Evolutionary conservation across 257 asterid species (phyloP).

Genomic region (Anisodus acutangulus): DNA sequence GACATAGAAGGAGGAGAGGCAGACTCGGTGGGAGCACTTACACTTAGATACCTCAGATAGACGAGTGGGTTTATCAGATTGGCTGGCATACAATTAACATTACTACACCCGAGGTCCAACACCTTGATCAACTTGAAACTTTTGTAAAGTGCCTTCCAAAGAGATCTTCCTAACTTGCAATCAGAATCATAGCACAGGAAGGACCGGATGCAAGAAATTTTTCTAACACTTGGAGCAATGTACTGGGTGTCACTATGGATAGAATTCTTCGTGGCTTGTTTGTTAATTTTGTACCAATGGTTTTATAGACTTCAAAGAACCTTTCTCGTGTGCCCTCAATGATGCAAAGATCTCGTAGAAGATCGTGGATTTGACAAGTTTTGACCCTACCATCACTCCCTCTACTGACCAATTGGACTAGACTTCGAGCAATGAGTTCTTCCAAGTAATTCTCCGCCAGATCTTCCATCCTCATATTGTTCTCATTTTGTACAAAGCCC

Average conservation of each 20-base stretch:
- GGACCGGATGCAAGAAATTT: slow-evolving; percentile 33
- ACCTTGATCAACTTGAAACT: slow-evolving; percentile 45
- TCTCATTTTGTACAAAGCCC: slow-evolving; percentile 38
- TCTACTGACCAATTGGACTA: slow-evolving; percentile 32
- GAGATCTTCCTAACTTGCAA: slow-evolving; percentile 30
- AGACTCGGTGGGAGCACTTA: slow-evolving; percentile 35
- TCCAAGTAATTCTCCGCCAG: slow-evolving; percentile 39
- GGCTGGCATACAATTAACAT: slow-evolving; percentile 38
- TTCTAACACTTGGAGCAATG: slow-evolving; percentile 42
- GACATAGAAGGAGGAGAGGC: slow-evolving; percentile 45
- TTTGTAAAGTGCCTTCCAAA: slow-evolving; percentile 29
- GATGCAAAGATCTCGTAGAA: slow-evolving; percentile 42
- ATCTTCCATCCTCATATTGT: slow-evolving; percentile 32
- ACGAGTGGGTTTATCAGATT: slow-evolving; percentile 39
- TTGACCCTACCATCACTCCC: slow-evolving; percentile 35
- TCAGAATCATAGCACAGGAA: too few species aligned
- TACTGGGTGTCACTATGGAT: slow-evolving; percentile 38
- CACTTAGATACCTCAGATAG: slow-evolving; percentile 39
- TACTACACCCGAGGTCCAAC: slow-evolving; percentile 40
- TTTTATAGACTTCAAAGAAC: slow-evolving; percentile 6
- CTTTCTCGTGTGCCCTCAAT: neutral
- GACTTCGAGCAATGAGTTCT: slow-evolving; percentile 41
- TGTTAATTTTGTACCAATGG: too few species aligned
- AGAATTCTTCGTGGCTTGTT: slow-evolving; percentile 28
- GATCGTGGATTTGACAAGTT: slow-evolving; percentile 40